Base-by-base conservation (phyloP, 2,329 filamentous ascomycete species). In the Mycocentrospora acerina region DNA sequence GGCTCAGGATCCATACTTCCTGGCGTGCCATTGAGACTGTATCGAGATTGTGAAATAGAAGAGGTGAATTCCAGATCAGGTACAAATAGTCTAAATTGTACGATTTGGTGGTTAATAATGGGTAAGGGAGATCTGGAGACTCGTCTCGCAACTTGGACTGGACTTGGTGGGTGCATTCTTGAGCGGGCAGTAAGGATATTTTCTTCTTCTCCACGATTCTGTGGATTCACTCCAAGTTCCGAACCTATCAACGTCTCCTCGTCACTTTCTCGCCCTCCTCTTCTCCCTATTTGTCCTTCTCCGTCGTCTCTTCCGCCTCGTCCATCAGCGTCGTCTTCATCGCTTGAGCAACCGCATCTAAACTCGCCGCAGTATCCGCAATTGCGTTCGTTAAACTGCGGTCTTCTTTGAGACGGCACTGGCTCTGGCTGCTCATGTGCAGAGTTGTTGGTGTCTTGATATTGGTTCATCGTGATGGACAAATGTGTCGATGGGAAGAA, bases 291-390 rank as follows among this genome's bases (percentile, higher is more conserved):
- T 25, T 42, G 32, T 18, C 28, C 27, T 7, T 27, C 32, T 10
- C 46, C 40, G 7, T 35, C 48, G 7, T 42, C 38, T 11, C 37
- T 40, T 13, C 12, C n/a, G 6, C 22, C 26, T 15, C 18, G 25
- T n/a, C 22, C 17, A 14, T 44, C 46, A 18, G 31, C 46, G 17
- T 46, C 52, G 22, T 33, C 46, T n/a, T 44, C 38, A 9, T 25
- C 32, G 16, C 36, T 19, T 18, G 32, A 42, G 18, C 43, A 44
- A 9, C 42, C 40, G 29, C 53, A 55, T 8, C 57, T 54, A 34
- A 47, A 51, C 14, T 53, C 54, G 27, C 55, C 60, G 14, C 45
- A 48, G 32, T 52, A 61, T 7, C 56, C 46, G 26, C 55, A 60
- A 8, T 53, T 48, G 2, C 47, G 47, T 16, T 41, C 35, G 15